phyloP scores from a whole-genome alignment of 2,329 filamentous ascomycete species.

The Penicillium sp. region DNA sequence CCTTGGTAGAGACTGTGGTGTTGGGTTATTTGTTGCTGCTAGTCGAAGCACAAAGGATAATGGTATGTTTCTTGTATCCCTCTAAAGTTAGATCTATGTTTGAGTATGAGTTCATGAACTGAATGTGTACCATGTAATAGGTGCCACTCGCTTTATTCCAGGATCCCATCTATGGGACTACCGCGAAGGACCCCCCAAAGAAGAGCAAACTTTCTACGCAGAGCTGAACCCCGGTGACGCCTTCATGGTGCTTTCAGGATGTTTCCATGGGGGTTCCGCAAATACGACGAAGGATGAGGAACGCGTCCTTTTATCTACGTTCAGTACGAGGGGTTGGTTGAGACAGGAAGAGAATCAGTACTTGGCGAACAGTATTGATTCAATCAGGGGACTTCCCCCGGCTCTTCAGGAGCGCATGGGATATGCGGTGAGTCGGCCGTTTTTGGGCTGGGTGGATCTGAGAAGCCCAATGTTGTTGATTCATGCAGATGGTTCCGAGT shows the following conservation, averaged over 20 bases:
- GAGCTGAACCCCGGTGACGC: slow-evolving; percentile 33
- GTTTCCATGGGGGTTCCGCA: slow-evolving; percentile 32
- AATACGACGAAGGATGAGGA: slow-evolving; percentile 31
- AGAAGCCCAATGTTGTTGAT: background rate
- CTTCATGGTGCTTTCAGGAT: slow-evolving; percentile 33
- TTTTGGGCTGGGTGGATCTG: slow-evolving; percentile 3
- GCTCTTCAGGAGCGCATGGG: slow-evolving; percentile 1
- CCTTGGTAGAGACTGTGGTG: background rate
- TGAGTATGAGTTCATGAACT: background rate
- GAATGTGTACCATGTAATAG: background rate
- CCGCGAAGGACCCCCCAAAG: slow-evolving; percentile 16
- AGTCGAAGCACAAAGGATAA: background rate
- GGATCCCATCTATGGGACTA: slow-evolving; percentile 10
- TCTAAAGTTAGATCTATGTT: no score
- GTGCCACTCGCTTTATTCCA: slow-evolving; percentile 5
- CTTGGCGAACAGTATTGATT: background rate
- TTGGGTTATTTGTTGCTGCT: background rate
- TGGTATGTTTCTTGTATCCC: background rate
- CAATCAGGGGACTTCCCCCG: background rate
- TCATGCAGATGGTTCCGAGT: background rate
- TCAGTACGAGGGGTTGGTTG: slow-evolving; percentile 31
- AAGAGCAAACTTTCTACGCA: slow-evolving; percentile 22
- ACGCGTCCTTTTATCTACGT: slow-evolving; percentile 30
- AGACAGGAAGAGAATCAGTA: slow-evolving; percentile 36
- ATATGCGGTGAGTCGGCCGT: background rate